Conservation (phyloP, 169 alveolate species). For the Eimeria brunetti region DNA sequence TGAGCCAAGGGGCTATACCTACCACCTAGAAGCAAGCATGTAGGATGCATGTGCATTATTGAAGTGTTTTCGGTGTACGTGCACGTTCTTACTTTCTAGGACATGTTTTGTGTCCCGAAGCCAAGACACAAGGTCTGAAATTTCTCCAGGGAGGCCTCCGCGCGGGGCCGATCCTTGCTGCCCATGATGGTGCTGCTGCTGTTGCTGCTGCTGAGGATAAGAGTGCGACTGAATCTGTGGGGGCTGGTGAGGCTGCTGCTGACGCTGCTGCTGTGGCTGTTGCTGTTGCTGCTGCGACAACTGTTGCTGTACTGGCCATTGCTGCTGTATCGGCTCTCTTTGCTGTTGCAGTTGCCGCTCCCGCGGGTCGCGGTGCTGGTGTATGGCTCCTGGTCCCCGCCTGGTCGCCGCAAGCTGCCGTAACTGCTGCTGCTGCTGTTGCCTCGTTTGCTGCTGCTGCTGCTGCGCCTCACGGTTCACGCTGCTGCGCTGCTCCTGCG, state of each 20-base stretch:
- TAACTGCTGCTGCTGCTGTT: neutral
- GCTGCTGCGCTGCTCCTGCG: neutral
- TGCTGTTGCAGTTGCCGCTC: conserved; percentile 24
- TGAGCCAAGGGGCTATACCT: neutral
- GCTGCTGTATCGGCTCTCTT: neutral
- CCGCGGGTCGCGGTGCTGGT: neutral
- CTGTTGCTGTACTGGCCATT: neutral
- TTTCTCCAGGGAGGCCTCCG: neutral
- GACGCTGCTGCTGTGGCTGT: neutral
- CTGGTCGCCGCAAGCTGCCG: neutral
- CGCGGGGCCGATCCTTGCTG: neutral
- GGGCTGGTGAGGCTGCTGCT: neutral
- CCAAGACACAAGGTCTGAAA: conserved; percentile 16
- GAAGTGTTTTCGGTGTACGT: neutral
- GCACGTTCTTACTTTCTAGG: neutral
- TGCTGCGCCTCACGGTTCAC: neutral
- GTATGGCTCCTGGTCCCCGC: neutral
- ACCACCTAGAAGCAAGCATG: neutral
- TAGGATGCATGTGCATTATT: neutral
- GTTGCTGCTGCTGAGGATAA: neutral
- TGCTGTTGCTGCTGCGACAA: neutral
- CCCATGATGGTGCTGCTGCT: conserved; percentile 1
- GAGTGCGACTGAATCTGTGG: neutral
- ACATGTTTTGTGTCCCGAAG: conserved; percentile 32
- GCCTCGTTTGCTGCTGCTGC: conserved; percentile 28